A percentile compares a stretch with the other conserved stretches of the same genome.
Conservation (phyloP, 805 yeast species). For the Hanseniaspora osmophila region DNA sequence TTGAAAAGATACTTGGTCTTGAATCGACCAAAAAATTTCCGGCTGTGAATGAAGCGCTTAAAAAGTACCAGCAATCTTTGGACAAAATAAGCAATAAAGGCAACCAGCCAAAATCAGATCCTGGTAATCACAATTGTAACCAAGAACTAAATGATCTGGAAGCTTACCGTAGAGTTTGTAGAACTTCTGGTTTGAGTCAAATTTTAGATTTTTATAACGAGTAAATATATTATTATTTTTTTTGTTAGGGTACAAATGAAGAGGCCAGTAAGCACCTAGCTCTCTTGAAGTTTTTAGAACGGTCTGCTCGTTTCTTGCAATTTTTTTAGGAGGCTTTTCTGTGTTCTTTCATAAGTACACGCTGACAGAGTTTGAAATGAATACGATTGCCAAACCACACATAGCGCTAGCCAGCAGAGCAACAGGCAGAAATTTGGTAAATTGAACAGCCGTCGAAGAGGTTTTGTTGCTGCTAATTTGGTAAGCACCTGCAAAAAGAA, state of each 20-base stretch:
- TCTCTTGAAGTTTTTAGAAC: neutral
- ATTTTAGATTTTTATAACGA: no score
- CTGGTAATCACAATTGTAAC: no score
- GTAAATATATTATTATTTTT: no score
- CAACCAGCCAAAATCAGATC: no score
- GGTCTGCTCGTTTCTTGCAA: neutral
- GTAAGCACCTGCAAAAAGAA: neutral
- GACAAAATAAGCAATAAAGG: no score
- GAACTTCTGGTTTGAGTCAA: no score
- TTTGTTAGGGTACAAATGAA: no score
- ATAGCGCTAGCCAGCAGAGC: neutral
- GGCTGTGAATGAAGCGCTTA: no score
- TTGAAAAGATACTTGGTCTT: neutral
- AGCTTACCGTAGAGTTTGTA: no score
- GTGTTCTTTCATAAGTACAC: neutral
- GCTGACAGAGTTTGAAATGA: neutral
- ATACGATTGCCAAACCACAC: neutral
- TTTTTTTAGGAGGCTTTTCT: neutral
- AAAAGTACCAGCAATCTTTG: no score
- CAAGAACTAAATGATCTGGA: no score
- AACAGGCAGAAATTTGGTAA: neutral
- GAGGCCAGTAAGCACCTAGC: no score
- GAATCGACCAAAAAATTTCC: neutral
- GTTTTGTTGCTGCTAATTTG: neutral
- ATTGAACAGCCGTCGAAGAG: neutral